phyloP scores from a whole-genome alignment of 345 rosid genomes.

The Stellera chamaejasme region DNA sequence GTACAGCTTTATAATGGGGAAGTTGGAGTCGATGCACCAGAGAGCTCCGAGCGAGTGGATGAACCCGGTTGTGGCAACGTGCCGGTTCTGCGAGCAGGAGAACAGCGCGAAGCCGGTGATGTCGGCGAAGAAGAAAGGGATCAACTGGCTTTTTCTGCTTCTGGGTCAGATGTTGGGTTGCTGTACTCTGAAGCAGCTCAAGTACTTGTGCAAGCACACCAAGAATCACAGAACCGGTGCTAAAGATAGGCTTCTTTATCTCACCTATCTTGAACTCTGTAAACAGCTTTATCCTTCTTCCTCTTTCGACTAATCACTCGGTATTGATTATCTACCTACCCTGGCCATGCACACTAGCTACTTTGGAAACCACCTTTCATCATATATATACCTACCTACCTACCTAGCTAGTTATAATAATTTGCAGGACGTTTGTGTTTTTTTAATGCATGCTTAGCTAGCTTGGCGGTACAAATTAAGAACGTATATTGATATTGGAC shows the following conservation, averaged over 20 bases:
- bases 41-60: constrained; percentile 61
- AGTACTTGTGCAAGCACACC: constrained; percentile 81
- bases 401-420: no score
- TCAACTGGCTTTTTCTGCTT: constrained; percentile 86
- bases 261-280: constrained; percentile 53
- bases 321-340: no score
- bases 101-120: constrained; percentile 54
- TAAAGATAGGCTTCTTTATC: constrained; percentile 68
- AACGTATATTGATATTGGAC: no score
- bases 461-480: no score
- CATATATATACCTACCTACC: no score
- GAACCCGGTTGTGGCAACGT: constrained; percentile 34
- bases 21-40: constrained; percentile 40
- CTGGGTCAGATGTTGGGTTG: constrained; percentile 62
- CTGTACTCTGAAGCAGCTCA: constrained; percentile 66
- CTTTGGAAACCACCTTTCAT: no score
- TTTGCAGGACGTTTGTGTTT: no score
- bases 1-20: constrained; percentile 18
- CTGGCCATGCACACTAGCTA: no score
- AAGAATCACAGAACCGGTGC: constrained; percentile 76
- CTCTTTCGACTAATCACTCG: constrained; percentile 27
- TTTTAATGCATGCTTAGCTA: no score
- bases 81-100: constrained; percentile 43
- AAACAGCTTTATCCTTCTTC: constrained; percentile 57
- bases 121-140: constrained; percentile 33